Percentiles rank a stretch among this genome's conserved stretches.
These are phyloP conservation scores for Diplodia seriata DNA, from an alignment of 2,329 filamentous ascomycete genomes.

Conservation along the genomic window DNA sequence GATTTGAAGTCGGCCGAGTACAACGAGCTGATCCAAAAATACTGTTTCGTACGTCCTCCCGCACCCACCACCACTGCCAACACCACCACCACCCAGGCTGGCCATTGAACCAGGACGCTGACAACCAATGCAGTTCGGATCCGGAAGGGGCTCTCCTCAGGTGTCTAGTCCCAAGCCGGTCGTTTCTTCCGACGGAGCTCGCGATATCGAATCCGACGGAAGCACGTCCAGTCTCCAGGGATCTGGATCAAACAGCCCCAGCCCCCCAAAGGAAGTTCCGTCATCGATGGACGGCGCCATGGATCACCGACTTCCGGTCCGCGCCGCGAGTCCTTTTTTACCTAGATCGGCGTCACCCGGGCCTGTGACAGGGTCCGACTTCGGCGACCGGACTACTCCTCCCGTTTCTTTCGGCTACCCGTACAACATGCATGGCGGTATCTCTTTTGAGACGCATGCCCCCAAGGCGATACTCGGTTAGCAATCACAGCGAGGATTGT, in stretches of 20 bases:
- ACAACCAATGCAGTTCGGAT: constrained; percentile 58
- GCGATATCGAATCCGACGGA: constrained; percentile 42
- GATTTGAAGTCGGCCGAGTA: constrained; percentile 87
- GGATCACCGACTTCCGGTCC: constrained; percentile 41
- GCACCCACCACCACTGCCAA: constrained; percentile 36
- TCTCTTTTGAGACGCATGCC: constrained; percentile 55
- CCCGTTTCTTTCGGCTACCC: constrained; percentile 51
- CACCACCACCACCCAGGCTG: constrained; percentile 37
- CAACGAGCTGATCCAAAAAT: constrained; percentile 96
- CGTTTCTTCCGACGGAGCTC: constrained; percentile 41
- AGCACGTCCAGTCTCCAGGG: constrained; percentile 43
- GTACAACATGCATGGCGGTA: constrained; percentile 52
- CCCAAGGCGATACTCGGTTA: constrained; percentile 52
- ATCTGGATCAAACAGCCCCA: constrained; percentile 49
- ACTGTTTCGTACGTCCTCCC: constrained; percentile 89
- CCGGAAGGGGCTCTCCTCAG: constrained; percentile 51
- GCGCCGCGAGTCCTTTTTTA: constrained; percentile 45
- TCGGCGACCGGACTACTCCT: constrained; percentile 50
- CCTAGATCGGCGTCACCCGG: constrained; percentile 53
- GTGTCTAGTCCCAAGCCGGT: constrained; percentile 35
- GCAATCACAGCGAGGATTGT: constrained; percentile 22
- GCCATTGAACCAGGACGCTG: constrained; percentile 47
- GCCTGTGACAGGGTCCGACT: constrained; percentile 49
- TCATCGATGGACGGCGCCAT: constrained; percentile 48
- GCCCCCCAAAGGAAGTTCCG: constrained; percentile 40